These are phyloP conservation scores for Yarrowia yakushimensis DNA, from an alignment of 805 yeast genomes.

Conservation along the genomic window DNA sequence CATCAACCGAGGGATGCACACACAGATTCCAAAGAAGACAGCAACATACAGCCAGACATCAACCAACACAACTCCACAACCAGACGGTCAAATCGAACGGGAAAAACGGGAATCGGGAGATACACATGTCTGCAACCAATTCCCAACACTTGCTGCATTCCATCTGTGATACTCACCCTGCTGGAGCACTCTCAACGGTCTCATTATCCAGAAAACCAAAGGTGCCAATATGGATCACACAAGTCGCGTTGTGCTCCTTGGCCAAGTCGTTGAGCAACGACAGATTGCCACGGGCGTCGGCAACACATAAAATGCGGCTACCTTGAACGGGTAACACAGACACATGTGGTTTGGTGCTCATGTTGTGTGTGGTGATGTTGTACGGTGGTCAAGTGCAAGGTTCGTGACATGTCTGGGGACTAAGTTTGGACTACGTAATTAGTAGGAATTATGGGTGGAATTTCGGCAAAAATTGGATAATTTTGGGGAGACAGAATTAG, in stretches of 20 bases:
- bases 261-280: conserved; percentile 51
- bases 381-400: background rate
- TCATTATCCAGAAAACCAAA: conserved; percentile 70
- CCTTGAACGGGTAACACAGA: conserved; percentile 18
- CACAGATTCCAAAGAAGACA: no score
- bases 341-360: background rate
- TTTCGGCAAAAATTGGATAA: background rate
- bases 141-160: background rate
- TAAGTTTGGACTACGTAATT: background rate
- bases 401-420: background rate
- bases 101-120: no score
- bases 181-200: conserved; percentile 53
- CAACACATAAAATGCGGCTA: conserved; percentile 46
- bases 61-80: no score
- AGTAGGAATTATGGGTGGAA: background rate
- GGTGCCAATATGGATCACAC: conserved; percentile 69
- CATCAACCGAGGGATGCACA: no score
- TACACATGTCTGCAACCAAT: no score
- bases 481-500: no score
- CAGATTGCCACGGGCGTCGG: conserved; percentile 55
- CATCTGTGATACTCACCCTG: conserved; percentile 43
- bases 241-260: conserved; percentile 44
- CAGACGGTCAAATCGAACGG: no score
- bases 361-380: background rate
- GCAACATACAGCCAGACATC: no score